These are phyloP conservation scores for Scheffersomyces titani DNA, from an alignment of 1,139 yeast genomes.

Conservation along the genomic window DNA sequence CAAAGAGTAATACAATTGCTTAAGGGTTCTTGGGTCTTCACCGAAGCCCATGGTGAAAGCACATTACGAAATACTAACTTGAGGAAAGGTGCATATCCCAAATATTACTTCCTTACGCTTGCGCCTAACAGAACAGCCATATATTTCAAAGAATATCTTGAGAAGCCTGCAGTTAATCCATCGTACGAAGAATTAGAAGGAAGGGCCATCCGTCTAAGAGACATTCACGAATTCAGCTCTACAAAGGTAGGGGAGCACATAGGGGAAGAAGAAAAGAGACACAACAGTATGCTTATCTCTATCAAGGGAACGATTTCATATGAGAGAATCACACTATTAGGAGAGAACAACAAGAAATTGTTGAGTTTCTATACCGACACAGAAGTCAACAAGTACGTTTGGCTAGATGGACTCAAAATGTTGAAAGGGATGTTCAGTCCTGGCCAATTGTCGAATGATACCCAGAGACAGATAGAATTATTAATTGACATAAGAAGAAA, in stretches of 20 bases:
- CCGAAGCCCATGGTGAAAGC: constrained; percentile 58
- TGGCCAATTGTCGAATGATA: constrained; percentile 54
- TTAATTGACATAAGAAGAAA: constrained; percentile 62
- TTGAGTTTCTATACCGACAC: constrained; percentile 72
- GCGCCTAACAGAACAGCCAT: constrained; percentile 72
- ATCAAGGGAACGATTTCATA: constrained; percentile 56
- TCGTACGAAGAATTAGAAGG: constrained; percentile 55
- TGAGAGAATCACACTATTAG: constrained; percentile 53
- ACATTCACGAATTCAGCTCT: constrained; percentile 44
- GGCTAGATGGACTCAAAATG: constrained; percentile 81
- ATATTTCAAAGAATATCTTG: constrained; percentile 60
- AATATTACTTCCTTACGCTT: constrained; percentile 59
- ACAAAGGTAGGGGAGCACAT: constrained; percentile 44
- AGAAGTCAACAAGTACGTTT: constrained; percentile 65
- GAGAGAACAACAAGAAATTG: constrained; percentile 39
- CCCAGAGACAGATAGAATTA: constrained; percentile 57
- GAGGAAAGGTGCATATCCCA: constrained; percentile 21
- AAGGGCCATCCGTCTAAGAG: constrained; percentile 31
- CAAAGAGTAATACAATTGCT: constrained; percentile 73
- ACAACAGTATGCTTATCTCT: constrained; percentile 45
- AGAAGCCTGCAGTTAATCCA: constrained; percentile 51
- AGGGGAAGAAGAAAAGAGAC: constrained; percentile 40
- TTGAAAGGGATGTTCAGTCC: constrained; percentile 39
- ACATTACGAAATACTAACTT: constrained; percentile 27
- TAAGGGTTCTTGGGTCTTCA: constrained; percentile 83